Conservation (phyloP, 768 basidiomycete species). For the Paxillus involutus region DNA sequence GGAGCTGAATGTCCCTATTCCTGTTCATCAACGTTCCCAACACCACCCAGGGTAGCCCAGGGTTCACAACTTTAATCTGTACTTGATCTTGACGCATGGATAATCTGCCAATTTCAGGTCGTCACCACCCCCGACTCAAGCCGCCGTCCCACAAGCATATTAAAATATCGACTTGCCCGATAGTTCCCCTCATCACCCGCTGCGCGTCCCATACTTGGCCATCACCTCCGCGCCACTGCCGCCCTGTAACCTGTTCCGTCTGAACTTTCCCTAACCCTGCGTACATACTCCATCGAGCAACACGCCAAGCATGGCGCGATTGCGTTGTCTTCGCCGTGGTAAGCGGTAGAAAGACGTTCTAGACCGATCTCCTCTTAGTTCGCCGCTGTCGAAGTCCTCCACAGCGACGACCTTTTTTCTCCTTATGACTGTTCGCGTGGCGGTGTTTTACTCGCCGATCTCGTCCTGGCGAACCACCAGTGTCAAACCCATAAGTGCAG, state of each 20-base stretch:
- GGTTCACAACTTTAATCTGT: background rate
- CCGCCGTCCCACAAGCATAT: background rate
- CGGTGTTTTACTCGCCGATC: background rate
- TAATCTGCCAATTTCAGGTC: background rate
- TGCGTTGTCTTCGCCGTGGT: background rate
- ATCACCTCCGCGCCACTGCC: conserved; percentile 1
- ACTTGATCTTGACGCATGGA: too few relatives aligned
- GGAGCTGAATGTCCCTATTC: background rate
- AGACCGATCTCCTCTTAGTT: background rate
- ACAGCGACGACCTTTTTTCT: background rate
- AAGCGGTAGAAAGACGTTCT: background rate
- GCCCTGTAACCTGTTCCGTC: background rate
- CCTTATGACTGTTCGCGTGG: background rate
- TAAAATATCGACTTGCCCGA: too few relatives aligned
- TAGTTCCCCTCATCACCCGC: too few relatives aligned
- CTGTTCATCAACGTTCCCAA: background rate
- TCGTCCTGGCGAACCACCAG: background rate
- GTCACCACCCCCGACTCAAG: background rate
- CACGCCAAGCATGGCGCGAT: background rate
- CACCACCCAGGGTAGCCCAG: background rate
- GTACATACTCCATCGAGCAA: background rate
- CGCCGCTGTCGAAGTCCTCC: too few relatives aligned
- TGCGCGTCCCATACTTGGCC: background rate
- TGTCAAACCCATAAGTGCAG: background rate
- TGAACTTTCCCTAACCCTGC: background rate